Percentiles rank a stretch among this genome's conserved stretches.
Conservation (phyloP, 192 early-diverging fungal species). For the Gaertneriomyces semiglobifer region DNA sequence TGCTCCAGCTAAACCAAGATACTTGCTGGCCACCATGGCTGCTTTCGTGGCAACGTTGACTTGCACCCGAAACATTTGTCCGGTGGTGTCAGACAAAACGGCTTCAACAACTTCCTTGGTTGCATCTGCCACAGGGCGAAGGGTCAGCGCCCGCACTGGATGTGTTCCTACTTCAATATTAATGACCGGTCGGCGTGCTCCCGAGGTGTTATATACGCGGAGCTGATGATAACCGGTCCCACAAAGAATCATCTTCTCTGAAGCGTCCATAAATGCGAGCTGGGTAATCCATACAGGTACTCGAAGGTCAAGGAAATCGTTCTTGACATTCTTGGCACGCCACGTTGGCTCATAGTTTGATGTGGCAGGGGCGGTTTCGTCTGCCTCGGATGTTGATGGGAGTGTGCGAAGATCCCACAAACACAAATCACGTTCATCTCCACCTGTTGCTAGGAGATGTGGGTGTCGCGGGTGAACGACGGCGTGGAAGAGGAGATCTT, state of each 20-base stretch:
- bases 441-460: constrained; percentile 75
- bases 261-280: constrained; percentile 66
- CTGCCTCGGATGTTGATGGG: background rate
- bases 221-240: constrained; percentile 61
- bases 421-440: constrained; percentile 79
- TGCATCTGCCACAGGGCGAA: constrained; percentile 18
- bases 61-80: constrained; percentile 29
- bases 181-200: constrained; percentile 64
- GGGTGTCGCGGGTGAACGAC: constrained; percentile 61
- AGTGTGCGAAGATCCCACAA: constrained; percentile 63
- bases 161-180: constrained; percentile 65
- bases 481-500: constrained; percentile 62
- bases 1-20: constrained; percentile 39
- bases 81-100: constrained; percentile 43
- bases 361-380: constrained; percentile 20
- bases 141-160: constrained; percentile 56
- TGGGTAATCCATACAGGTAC: constrained; percentile 88
- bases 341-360: constrained; percentile 57
- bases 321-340: constrained; percentile 77
- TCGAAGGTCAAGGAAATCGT: constrained; percentile 76
- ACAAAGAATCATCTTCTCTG: constrained; percentile 55
- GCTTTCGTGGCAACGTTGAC: constrained; percentile 13
- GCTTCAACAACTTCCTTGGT: background rate
- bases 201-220: constrained; percentile 78
- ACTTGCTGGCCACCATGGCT: constrained; percentile 32